Base-by-base conservation (phyloP, 768 basidiomycete genomes). In the Hebeloma cylindrosporum region DNA sequence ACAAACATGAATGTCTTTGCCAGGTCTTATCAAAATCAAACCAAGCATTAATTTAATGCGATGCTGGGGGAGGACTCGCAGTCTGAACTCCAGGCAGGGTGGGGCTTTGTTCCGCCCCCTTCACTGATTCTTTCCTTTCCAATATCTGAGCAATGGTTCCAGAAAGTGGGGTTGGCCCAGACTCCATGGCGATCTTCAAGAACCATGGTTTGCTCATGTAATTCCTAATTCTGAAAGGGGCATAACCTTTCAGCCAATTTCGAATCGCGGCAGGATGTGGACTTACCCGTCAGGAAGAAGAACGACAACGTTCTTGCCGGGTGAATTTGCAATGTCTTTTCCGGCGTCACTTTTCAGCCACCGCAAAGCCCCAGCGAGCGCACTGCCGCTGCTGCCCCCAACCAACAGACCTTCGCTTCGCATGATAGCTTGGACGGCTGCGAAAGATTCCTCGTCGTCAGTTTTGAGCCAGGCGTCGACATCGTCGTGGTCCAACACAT, bases 201-300 rank as follows among this genome's bases (percentile, higher is more conserved):
- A 94, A 94, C 93, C 93, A 95, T 8, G 83, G 78, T 59, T 93
- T 94, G 68, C 86, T 87, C 82, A 95, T 93, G 60, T 95, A 95
- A 62, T 95, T 95, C 54, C 93, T 79, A 43, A 96, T 83, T 1
- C 93, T 92, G 51, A 18, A 37, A 13, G 22, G 8, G 13, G 27
- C 2, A 10, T 3, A 39, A 57, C 37, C 29, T 40, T 25, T 17
- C 11, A 42, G 43, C 11, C 38, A 56, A 13, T 36, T 16, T 5
- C 33, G 22, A 9, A 29, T 26, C 7, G 14, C 25, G 18, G n/a
- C 35, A 1, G 10, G 8, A 8, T 9, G 16, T 26, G 41, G 1
- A 69, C 87, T 66, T 56, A 91, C 91, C 91, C 93, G 59, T 99
- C 96, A 27, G 96, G 82, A 7, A 96, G 69, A 21, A 99, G 55